Evolutionary conservation across 1,139 yeast species (phyloP).

Genomic region (Blastobotrys petasosporus): DNA sequence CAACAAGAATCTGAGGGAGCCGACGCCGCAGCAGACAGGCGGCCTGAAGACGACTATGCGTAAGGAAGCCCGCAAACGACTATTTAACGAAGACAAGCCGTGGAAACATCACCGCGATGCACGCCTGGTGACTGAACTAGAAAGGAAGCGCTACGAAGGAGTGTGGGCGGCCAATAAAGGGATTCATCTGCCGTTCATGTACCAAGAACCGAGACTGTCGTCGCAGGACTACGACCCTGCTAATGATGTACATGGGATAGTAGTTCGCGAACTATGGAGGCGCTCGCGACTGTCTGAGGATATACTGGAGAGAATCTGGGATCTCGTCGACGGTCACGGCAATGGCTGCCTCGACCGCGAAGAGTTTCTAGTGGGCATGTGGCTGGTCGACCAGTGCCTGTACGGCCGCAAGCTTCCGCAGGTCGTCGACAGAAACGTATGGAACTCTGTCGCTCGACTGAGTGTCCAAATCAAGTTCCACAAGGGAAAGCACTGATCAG

Average conservation of each 20-base stretch:
- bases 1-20: neutral
- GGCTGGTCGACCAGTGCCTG: slow-evolving; percentile 93
- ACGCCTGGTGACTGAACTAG: slow-evolving; percentile 57
- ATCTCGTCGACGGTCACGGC: slow-evolving; percentile 64
- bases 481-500: slow-evolving; percentile 11
- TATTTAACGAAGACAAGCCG: slow-evolving; percentile 85
- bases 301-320: slow-evolving; percentile 65
- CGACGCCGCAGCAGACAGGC: neutral
- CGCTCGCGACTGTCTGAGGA: slow-evolving; percentile 67
- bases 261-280: slow-evolving; percentile 74
- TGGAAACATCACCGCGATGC: slow-evolving; percentile 84
- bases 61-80: slow-evolving; percentile 45
- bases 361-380: slow-evolving; percentile 88
- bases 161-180: slow-evolving; percentile 89
- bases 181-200: slow-evolving; percentile 41
- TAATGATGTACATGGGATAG: slow-evolving; percentile 48
- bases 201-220: neutral
- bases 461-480: slow-evolving; percentile 31
- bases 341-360: slow-evolving; percentile 77
- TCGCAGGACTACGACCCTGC: neutral
- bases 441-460: slow-evolving; percentile 39
- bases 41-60: slow-evolving; percentile 51
- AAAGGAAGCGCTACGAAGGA: slow-evolving; percentile 84
- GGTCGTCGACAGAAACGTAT: slow-evolving; percentile 36
- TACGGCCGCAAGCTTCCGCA: slow-evolving; percentile 87